These are phyloP conservation scores for Mortierella sp. DNA, from an alignment of 371 early-diverging fungal species.

Conservation along the genomic window DNA sequence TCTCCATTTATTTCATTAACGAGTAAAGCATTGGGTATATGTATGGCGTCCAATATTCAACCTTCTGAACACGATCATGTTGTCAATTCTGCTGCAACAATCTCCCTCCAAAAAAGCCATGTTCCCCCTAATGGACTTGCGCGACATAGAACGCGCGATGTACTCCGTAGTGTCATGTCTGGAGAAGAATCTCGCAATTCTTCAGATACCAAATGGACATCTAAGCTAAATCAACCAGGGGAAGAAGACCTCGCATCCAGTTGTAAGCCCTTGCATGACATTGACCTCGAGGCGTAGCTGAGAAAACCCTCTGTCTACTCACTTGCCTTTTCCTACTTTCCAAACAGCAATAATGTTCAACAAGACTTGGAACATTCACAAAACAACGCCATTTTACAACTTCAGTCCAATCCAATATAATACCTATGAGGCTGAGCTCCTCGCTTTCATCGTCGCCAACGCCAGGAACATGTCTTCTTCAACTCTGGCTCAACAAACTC, in stretches of 20 bases:
- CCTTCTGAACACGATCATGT: background rate
- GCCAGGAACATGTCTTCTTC: conserved; percentile 26
- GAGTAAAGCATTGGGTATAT: too few relatives aligned
- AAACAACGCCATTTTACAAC: conserved; percentile 45
- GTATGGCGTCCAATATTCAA: background rate
- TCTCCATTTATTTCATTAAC: too few relatives aligned
- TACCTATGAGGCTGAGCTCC: conserved; percentile 31
- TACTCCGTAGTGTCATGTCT: background rate
- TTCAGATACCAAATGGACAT: background rate
- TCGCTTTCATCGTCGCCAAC: conserved; percentile 42
- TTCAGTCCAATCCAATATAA: conserved; percentile 9
- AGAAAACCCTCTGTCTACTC: background rate
- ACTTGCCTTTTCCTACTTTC: background rate
- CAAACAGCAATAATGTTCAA: conserved; percentile 19
- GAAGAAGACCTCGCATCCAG: background rate
- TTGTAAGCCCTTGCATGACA: background rate
- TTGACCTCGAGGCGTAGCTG: background rate
- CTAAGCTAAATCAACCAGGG: background rate
- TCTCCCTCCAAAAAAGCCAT: too few relatives aligned
- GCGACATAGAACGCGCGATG: background rate
- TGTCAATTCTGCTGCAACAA: too few relatives aligned
- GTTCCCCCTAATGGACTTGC: background rate
- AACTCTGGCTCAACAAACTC: background rate
- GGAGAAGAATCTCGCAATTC: background rate
- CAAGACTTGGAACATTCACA: conserved; percentile 52